Conservation (phyloP, 192 early-diverging fungal species). For the Allomyces macrogynus region DNA sequence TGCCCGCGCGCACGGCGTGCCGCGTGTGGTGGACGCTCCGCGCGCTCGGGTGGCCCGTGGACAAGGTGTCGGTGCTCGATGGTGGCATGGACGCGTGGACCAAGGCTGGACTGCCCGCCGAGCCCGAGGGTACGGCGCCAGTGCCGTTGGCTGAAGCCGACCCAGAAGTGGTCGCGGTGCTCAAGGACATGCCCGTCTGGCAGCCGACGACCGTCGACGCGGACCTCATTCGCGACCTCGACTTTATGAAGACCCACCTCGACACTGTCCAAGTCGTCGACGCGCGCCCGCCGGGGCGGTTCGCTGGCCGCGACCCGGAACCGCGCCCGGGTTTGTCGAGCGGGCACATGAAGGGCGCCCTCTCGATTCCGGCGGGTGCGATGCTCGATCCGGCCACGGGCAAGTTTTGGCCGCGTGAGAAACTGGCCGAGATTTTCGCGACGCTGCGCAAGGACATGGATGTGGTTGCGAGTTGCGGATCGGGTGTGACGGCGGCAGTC, state of each 20-base stretch:
- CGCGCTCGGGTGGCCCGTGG: not conserved
- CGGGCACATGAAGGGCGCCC: not conserved
- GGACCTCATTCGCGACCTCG: not conserved
- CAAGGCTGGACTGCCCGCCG: not conserved
- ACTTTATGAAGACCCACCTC: too few relatives aligned
- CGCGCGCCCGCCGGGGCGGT: not conserved
- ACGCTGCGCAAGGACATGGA: not conserved
- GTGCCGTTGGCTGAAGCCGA: not conserved
- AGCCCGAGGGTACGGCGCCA: not conserved
- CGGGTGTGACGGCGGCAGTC: not conserved
- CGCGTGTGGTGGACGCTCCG: not conserved
- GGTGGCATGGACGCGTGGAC: not conserved
- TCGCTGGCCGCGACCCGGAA: not conserved
- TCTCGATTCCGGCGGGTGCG: not conserved
- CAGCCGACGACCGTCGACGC: not conserved
- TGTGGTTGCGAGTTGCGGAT: not conserved
- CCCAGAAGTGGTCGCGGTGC: too few relatives aligned
- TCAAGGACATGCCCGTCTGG: too few relatives aligned
- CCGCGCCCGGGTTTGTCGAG: not conserved
- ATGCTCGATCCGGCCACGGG: not conserved
- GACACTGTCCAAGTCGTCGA: not conserved
- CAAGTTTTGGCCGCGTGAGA: not conserved
- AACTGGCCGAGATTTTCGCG: not conserved
- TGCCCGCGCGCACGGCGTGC: not conserved
- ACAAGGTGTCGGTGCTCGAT: not conserved